Evolutionary conservation across 495 filamentous ascomycete genomes (phyloP), one percentile per base, ranked within the genome.

Genomic region (Tuber borchii): DNA sequence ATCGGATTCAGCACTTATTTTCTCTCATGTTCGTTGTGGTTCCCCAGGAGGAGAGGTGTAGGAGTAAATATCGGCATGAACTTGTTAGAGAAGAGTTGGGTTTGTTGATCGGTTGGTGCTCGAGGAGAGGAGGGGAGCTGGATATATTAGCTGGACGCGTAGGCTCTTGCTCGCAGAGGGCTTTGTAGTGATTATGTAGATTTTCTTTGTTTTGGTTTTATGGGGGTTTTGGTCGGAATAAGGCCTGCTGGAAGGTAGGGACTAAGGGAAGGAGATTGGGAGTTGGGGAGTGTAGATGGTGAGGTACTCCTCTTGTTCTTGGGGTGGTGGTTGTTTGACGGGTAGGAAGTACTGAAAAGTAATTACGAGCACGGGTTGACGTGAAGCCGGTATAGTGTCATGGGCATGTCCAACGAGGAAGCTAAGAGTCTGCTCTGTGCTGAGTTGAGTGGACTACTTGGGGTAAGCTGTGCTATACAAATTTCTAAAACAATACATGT

Each of bases 261-360:
- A 22, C 46, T 2, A 48, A 48, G 22, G 19, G 46, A 48, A 48
- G 19, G 19, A 3, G 46, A 8, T 48, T 48, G 46, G 20, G 20
- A 7, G 19, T 22, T 22, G 46, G 46, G 46, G 46, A 22, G 19
- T 48, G 4, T 48, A 48, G 19, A 9, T 22, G 7, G 6, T 48
- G 46, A 2, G 0, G 22, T 22, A 48, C 9, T 48, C 39, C 39
- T 40, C 2, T 40, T 4, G 39, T 4, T 22, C 19, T 48, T 1
- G 44, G 14, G 14, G 14, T 12, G 44, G 44, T 45, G 44, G 17
- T 45, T 17, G 2, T 45, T 45, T 16, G 12, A 45, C 6, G 19
- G 6, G 1, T 0, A 2, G 19, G 19, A 22, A 8, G 46, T 0
- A 1, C 0, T 22, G 9, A n/a, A n/a, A n/a, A 6, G 22, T 10